phyloP scores from a whole-genome alignment of 805 yeast genomes.

The Komagataella populi region DNA sequence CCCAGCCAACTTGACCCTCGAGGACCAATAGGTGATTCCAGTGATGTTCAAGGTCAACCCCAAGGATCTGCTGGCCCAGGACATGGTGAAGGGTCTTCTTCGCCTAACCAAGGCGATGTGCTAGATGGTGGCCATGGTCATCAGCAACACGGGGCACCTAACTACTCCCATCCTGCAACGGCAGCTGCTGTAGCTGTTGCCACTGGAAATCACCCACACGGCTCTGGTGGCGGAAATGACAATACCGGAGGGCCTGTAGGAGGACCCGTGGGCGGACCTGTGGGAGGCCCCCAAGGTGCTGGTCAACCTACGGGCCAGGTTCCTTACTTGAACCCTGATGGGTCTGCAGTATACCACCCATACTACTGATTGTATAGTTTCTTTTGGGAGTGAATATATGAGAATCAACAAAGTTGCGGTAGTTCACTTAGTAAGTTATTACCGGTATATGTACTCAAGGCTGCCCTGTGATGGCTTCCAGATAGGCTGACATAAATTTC shows the following conservation, averaged over 20 bases:
- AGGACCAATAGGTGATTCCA: neutral
- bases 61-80: neutral
- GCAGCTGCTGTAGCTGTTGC: neutral
- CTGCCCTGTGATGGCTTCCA: neutral
- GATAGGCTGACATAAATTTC: neutral
- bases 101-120: neutral
- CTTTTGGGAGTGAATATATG: neutral
- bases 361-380: neutral
- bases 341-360: neutral
- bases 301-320: neutral
- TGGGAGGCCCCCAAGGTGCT: neutral
- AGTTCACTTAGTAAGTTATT: neutral
- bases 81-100: neutral
- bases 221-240: neutral
- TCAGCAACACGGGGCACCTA: neutral
- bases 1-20: constrained; percentile 15
- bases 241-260: neutral
- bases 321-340: neutral
- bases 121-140: neutral
- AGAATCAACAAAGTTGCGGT: neutral
- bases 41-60: neutral
- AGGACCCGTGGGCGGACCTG: neutral
- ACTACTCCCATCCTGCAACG: neutral
- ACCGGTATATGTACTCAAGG: neutral
- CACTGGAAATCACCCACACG: neutral